These are phyloP conservation scores for Lactifluus pinguis DNA, from an alignment of 768 basidiomycete species.

Conservation along the genomic window DNA sequence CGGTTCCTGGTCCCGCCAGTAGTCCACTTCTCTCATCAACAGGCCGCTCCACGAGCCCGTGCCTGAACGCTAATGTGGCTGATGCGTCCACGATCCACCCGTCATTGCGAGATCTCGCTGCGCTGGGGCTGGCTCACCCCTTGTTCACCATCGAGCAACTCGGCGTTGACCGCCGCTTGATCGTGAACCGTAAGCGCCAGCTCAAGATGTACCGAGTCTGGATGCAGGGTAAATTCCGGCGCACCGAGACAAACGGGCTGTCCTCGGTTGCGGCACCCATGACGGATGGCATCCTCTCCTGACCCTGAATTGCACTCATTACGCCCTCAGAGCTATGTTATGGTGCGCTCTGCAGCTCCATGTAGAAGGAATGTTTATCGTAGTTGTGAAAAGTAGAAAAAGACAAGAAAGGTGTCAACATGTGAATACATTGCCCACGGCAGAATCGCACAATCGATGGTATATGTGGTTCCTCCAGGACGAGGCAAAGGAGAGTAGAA, in stretches of 20 bases:
- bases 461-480: too few relatives aligned
- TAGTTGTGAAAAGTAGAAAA: neutral
- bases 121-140: conserved; percentile 36
- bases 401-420: neutral
- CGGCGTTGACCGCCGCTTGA: conserved; percentile 79
- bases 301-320: neutral
- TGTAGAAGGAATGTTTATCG: neutral
- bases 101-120: conserved; percentile 25
- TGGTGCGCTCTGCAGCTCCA: neutral
- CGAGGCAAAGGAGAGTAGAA: neutral
- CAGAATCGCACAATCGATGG: too few relatives aligned
- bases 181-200: conserved; percentile 90
- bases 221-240: conserved; percentile 79
- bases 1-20: too few relatives aligned
- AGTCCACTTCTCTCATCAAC: too few relatives aligned
- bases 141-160: conserved; percentile 78
- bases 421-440: neutral
- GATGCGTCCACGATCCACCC: conserved; percentile 5
- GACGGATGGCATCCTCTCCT: neutral
- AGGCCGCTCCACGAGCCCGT: too few relatives aligned
- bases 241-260: neutral
- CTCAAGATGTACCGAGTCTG: conserved; percentile 97
- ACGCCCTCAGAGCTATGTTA: neutral
- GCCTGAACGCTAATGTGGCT: neutral
- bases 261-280: neutral